phyloP scores from a whole-genome alignment of 371 early-diverging fungal species.

The Rhizopus sp. region DNA sequence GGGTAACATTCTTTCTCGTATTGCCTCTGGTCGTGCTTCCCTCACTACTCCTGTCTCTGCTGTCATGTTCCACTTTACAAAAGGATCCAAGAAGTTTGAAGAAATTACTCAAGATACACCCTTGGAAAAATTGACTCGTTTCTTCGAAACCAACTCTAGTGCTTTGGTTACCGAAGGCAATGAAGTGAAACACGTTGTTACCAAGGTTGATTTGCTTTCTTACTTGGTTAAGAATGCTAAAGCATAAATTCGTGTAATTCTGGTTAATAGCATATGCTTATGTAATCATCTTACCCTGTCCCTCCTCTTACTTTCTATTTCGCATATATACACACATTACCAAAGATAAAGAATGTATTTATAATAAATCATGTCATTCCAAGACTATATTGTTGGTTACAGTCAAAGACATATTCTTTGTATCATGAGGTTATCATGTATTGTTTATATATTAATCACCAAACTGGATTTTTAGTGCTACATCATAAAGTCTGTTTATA shows the following conservation, averaged over 20 bases:
- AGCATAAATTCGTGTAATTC: conserved; percentile 4
- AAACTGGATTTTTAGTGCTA: too few species aligned
- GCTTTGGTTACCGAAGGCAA: conserved; percentile 86
- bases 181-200: conserved; percentile 83
- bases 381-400: too few species aligned
- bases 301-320: too few species aligned
- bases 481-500: too few species aligned
- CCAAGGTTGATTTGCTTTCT: conserved; percentile 90
- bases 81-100: conserved; percentile 67
- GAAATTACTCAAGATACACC: conserved; percentile 86
- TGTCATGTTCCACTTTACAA: conserved; percentile 84
- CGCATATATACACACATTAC: too few species aligned
- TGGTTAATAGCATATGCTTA: too few species aligned
- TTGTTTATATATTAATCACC: too few species aligned
- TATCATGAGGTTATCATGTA: too few species aligned
- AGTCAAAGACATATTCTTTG: too few species aligned
- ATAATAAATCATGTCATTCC: too few species aligned
- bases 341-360: too few species aligned
- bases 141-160: conserved; percentile 89
- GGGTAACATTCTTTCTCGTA: conserved; percentile 79
- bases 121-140: conserved; percentile 76
- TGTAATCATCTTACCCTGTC: too few species aligned
- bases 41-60: conserved; percentile 68
- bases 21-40: conserved; percentile 72
- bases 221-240: conserved; percentile 65